Evolutionary conservation across 2,329 filamentous ascomycete genomes (phyloP).

Genomic region (Aspergillus sergii): DNA sequence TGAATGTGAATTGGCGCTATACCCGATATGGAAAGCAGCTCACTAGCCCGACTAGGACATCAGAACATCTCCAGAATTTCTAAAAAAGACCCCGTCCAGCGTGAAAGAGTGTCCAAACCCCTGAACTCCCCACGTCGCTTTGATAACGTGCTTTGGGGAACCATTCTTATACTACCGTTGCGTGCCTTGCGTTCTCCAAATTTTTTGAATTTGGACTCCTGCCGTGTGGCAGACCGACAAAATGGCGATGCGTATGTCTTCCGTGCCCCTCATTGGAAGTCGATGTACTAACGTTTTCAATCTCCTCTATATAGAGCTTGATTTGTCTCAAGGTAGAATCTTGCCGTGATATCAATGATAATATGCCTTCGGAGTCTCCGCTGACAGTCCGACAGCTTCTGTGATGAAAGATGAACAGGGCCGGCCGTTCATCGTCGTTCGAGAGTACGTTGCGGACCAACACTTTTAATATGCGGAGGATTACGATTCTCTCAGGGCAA

Average conservation of each 20-base stretch:
- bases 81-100: constrained; percentile 26
- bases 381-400: constrained; percentile 53
- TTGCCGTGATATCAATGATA: constrained; percentile 15
- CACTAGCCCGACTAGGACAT: constrained; percentile 36
- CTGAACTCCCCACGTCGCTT: constrained; percentile 26
- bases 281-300: constrained; percentile 28
- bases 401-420: constrained; percentile 97
- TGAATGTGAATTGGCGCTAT: constrained; percentile 34
- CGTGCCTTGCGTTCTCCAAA: constrained; percentile 13
- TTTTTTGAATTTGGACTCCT: constrained; percentile 21
- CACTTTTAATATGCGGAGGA: constrained; percentile 3
- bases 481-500: background rate
- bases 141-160: constrained; percentile 12
- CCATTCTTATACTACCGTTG: constrained; percentile 12
- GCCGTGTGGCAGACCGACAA: constrained; percentile 42
- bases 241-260: constrained; percentile 52
- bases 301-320: constrained; percentile 43
- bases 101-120: constrained; percentile 24
- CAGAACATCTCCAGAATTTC: constrained; percentile 38
- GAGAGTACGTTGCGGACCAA: constrained; percentile 71
- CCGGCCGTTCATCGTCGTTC: constrained; percentile 94
- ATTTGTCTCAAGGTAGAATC: constrained; percentile 49
- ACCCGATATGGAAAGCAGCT: constrained; percentile 41
- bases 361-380: constrained; percentile 20
- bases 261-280: constrained; percentile 39